phyloP scores from a whole-genome alignment of 179 eudicot species.

The Drosera spatulata region DNA sequence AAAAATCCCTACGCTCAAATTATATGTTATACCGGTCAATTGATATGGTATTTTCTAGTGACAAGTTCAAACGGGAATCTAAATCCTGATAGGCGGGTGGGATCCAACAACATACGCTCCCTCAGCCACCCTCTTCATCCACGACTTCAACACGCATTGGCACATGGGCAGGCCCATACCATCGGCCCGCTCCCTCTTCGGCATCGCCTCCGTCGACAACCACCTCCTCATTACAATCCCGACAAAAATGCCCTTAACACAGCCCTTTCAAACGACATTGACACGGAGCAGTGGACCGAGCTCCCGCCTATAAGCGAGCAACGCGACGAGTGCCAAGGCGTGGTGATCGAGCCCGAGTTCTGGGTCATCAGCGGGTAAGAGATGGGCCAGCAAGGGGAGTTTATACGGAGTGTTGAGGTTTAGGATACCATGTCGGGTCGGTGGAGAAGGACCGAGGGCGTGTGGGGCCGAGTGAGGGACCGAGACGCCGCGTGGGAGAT shows the following conservation, averaged over 20 bases:
- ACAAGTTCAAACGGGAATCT: too few species aligned
- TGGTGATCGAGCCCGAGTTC: slow-evolving; percentile 45
- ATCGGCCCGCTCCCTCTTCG: too few species aligned
- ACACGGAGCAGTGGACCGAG: slow-evolving; percentile 45
- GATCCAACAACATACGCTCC: too few species aligned
- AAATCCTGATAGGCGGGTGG: too few species aligned
- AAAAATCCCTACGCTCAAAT: too few species aligned
- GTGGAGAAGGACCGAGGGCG: slow-evolving; percentile 46
- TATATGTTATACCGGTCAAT: too few species aligned
- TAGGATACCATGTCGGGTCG: slow-evolving; percentile 17
- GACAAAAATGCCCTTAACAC: slow-evolving; percentile 43
- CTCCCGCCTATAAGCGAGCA: slow-evolving; percentile 42
- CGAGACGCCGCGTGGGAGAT: slow-evolving; percentile 34
- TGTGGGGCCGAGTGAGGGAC: slow-evolving; percentile 38
- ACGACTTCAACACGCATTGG: too few species aligned
- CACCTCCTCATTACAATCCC: too few species aligned
- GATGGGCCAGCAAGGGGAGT: slow-evolving; percentile 48
- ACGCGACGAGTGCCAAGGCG: slow-evolving; percentile 69
- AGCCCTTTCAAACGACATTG: slow-evolving; percentile 35
- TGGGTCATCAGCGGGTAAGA: slow-evolving; percentile 72
- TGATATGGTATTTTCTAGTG: too few species aligned
- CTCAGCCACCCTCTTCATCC: too few species aligned
- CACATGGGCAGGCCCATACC: too few species aligned
- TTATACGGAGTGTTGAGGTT: slow-evolving; percentile 37
- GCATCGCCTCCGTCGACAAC: too few species aligned